These are phyloP conservation scores for Solanum chmielewskii DNA, from an alignment of 257 asterid genomes.

Conservation along the genomic window DNA sequence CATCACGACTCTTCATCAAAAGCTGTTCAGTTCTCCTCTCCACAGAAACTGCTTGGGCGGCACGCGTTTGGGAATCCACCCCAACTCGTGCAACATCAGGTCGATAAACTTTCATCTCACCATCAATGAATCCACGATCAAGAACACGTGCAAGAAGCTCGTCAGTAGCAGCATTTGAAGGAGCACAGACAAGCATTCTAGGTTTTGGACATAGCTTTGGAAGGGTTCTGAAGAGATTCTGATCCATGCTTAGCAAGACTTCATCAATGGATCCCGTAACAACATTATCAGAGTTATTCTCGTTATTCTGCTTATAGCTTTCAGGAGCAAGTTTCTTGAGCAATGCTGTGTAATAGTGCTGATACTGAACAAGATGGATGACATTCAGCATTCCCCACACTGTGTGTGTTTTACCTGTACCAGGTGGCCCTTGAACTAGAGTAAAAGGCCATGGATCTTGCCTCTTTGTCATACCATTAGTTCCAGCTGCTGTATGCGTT, in stretches of 20 bases:
- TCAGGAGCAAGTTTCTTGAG: slow-evolving; percentile 97
- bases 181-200: slow-evolving; percentile 99
- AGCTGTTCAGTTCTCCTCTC: slow-evolving; percentile 95
- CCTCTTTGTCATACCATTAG: slow-evolving; percentile 65
- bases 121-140: slow-evolving; percentile 97
- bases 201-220: slow-evolving; percentile 99
- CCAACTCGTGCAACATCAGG: slow-evolving; percentile 99
- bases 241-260: slow-evolving; percentile 98
- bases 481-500: slow-evolving; percentile 93
- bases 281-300: slow-evolving; percentile 57
- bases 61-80: slow-evolving; percentile 95
- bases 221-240: slow-evolving; percentile 87
- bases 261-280: slow-evolving; percentile 92
- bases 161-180: slow-evolving; percentile 98
- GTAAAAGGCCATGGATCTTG: slow-evolving; percentile 99
- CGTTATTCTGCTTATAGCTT: slow-evolving; percentile 85
- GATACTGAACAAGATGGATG: slow-evolving; percentile 98
- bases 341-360: slow-evolving; percentile 93
- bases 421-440: slow-evolving; percentile 98
- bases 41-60: slow-evolving; percentile 98
- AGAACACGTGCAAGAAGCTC: slow-evolving; percentile 95
- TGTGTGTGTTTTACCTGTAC: slow-evolving; percentile 97
- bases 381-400: slow-evolving; percentile 99
- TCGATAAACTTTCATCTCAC: slow-evolving; percentile 95
- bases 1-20: slow-evolving; percentile 72